Evolutionary conservation across 805 yeast genomes (phyloP), one percentile per base, ranked within the genome.

Genomic region (Saccharomycopsis malanga): DNA sequence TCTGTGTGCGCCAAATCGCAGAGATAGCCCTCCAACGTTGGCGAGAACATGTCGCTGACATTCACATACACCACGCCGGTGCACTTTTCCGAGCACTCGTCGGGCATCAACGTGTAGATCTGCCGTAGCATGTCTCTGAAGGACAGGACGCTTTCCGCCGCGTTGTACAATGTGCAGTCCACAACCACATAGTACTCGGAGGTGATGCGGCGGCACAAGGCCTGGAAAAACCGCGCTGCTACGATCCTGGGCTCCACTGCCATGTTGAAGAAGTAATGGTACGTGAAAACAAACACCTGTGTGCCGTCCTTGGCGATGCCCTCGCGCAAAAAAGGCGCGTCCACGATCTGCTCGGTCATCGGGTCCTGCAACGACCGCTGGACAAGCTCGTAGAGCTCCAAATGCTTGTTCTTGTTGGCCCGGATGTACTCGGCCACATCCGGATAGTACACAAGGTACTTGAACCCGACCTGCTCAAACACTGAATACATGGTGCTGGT

Each of bases 241-340:
- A 94, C 83, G 22, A 85, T 71, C 58, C 81, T 83, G 44, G 82
- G 73, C 15, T 81, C 74, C 3, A 76, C 72, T 54, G 83, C 87
- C 45, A 84, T 72, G 4, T 80, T 55, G 50, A 79, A 72, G 61
- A 87, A 21, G 76, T 64, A 21, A 79, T 62, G 56, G 34, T 59
- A 53, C 27, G 76, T 74, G 22, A 83, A 55, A 3, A 82, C 78
- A 24, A 84, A 65, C 17, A 80, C 71, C 1, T 93, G 94, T 0
- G 77, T 63, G 10, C 95, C 95, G 58, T 85, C 94, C 32, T 73
- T 69, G 30, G 83, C 77, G 12, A 83, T 75, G 1, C 84, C 77
- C 53, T 78, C 87, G 44, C 75, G 78, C 9, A 84, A 70, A 34
- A 81, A 65, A 0, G 70, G 66, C 10, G 63, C 56, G n/a, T 74